Conservation (phyloP, 306 rosid species). For the Lithocarpus polystachyus region DNA sequence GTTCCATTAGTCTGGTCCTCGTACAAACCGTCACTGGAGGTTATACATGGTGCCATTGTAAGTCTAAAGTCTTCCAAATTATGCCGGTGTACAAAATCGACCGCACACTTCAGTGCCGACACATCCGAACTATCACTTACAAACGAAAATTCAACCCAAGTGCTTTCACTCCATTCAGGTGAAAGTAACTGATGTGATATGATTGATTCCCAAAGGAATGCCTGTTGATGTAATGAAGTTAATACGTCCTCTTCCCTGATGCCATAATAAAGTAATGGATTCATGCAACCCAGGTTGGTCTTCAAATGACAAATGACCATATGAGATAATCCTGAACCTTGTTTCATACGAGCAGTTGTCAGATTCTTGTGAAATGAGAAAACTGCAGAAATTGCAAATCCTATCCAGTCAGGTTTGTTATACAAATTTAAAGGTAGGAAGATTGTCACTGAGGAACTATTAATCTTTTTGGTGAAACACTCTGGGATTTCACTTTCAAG, state of each 20-base stretch:
- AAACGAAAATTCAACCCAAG: not conserved
- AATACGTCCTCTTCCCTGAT: not conserved
- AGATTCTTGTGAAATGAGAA: not conserved
- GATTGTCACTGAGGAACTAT: not conserved
- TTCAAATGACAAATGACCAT: not conserved
- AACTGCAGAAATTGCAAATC: not conserved
- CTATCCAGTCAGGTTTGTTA: not conserved
- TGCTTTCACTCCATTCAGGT: not conserved
- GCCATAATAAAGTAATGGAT: not conserved
- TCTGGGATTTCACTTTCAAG: not conserved
- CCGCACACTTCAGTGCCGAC: not conserved
- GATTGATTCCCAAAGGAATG: not conserved
- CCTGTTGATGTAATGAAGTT: not conserved
- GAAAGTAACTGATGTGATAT: fast-evolving
- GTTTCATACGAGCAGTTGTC: not conserved
- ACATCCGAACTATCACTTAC: not conserved
- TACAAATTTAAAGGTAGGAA: not conserved
- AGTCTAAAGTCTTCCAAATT: not conserved
- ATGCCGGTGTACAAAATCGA: not conserved
- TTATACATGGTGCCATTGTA: not conserved
- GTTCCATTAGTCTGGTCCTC: not conserved
- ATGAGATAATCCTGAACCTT: not conserved
- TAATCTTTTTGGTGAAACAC: not conserved
- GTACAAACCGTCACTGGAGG: not conserved
- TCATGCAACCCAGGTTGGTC: too few species aligned